These are phyloP conservation scores for Sedum album DNA, from an alignment of 164 flowering plant genomes.

Conservation along the genomic window DNA sequence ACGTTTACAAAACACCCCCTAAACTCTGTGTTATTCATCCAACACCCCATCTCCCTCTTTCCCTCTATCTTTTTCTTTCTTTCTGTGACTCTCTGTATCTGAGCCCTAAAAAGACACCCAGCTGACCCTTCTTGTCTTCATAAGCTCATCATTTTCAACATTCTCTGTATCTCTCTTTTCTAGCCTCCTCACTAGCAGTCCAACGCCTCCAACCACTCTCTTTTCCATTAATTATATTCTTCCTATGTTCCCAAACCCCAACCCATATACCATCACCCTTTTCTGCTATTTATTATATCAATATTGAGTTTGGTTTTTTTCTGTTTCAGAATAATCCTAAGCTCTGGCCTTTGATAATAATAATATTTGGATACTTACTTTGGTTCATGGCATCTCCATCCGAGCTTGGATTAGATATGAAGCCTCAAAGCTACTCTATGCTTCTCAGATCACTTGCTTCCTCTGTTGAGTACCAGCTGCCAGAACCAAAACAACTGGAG, in stretches of 20 bases:
- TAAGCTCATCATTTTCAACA: not conserved
- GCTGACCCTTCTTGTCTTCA: conserved; percentile 18
- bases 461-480: conserved; percentile 21
- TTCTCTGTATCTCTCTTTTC: conserved; percentile 15
- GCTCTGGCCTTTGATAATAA: not conserved
- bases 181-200: conserved; percentile 20
- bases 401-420: conserved; percentile 66
- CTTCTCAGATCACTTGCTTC: conserved; percentile 45
- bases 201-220: conserved; percentile 19
- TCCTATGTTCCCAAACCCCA: not conserved
- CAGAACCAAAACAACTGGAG: conserved; percentile 62
- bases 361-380: not conserved
- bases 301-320: not conserved
- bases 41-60: conserved; percentile 7
- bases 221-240: conserved; percentile 11
- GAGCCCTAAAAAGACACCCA: conserved; percentile 56
- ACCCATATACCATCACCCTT: not conserved
- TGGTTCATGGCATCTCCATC: conserved; percentile 52
- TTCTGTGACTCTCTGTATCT: conserved; percentile 65
- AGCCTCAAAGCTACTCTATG: conserved; percentile 59
- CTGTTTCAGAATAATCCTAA: not conserved
- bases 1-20: conserved; percentile 14
- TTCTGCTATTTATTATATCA: conserved; percentile 18
- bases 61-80: conserved; percentile 15
- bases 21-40: conserved; percentile 12